A percentile compares a stretch with the other conserved stretches of the same genome.
These are phyloP conservation scores for Panicum miliaceum DNA, from an alignment of 176 grass and related monocot genomes.

Conservation along the genomic window DNA sequence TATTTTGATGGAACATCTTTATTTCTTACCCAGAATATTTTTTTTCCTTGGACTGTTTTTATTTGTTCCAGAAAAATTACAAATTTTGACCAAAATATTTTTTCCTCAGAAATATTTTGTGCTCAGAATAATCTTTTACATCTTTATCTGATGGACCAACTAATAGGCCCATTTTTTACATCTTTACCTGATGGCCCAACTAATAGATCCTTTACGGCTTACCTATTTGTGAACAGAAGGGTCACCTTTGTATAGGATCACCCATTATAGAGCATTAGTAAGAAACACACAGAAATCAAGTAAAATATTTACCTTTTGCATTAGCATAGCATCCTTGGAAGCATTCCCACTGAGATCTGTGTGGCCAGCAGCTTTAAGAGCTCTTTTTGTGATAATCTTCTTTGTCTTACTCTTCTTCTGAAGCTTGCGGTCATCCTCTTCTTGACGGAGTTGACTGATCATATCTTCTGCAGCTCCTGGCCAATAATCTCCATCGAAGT, in stretches of 20 bases:
- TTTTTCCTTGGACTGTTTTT: not conserved
- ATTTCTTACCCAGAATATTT: not conserved
- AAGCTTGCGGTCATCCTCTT: slow-evolving; percentile 87
- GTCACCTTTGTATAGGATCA: too few relatives aligned
- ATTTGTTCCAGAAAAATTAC: not conserved
- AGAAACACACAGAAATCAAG: slow-evolving; percentile 26
- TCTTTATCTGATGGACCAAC: not conserved
- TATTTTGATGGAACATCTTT: not conserved
- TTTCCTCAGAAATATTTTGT: not conserved
- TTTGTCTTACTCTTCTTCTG: slow-evolving; percentile 97
- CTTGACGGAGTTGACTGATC: slow-evolving; percentile 93
- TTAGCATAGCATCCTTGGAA: slow-evolving; percentile 96
- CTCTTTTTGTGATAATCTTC: slow-evolving; percentile 92
- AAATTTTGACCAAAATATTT: not conserved
- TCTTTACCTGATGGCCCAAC: too few relatives aligned
- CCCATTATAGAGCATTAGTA: slow-evolving; percentile 21
- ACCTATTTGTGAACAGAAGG: too few relatives aligned
- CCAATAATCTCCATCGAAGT: slow-evolving; percentile 99
- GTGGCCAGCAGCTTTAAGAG: slow-evolving; percentile 93
- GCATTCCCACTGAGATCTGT: slow-evolving; percentile 88
- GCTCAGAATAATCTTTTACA: not conserved
- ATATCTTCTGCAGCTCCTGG: slow-evolving; percentile 99
- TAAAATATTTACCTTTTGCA: slow-evolving; percentile 73
- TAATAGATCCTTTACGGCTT: too few relatives aligned
- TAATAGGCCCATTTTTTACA: too few relatives aligned